Evolutionary conservation across 1,284 basidiomycete species (phyloP).

Genomic region (Ceratobasidium sp.): DNA sequence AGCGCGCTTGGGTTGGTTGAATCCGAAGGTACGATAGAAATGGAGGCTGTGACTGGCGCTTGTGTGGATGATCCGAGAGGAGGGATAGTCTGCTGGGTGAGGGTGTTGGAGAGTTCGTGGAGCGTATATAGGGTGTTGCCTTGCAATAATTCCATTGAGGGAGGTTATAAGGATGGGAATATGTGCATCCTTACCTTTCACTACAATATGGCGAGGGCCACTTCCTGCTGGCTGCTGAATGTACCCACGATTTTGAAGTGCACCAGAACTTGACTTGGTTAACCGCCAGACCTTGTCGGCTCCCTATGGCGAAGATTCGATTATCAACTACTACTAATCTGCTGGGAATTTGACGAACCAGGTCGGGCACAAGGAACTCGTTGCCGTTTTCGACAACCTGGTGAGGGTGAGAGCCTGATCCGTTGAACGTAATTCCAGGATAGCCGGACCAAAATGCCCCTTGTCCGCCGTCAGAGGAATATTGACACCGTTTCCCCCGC

Average conservation of each 20-base stretch:
- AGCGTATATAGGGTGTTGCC: constrained; percentile 34
- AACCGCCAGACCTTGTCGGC: constrained; percentile 42
- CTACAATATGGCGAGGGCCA: constrained; percentile 69
- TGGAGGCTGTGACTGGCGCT: constrained; percentile 6
- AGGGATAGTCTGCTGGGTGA: constrained; percentile 39
- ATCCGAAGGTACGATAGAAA: constrained; percentile 35
- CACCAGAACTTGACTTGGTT: constrained; percentile 43
- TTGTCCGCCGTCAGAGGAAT: constrained; percentile 29
- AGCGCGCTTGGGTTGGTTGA: constrained; percentile 24
- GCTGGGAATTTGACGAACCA: constrained; percentile 13
- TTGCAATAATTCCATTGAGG: not conserved
- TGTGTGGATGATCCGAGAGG: constrained; percentile 15
- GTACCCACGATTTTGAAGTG: constrained; percentile 62
- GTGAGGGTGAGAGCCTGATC: constrained; percentile 39
- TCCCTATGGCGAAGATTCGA: constrained; percentile 30
- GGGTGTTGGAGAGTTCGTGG: constrained; percentile 40
- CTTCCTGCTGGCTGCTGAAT: constrained; percentile 68
- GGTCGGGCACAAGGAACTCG: constrained; percentile 40
- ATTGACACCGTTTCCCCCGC: constrained; percentile 21
- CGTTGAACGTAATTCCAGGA: constrained; percentile 27
- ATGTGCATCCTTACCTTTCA: constrained; percentile 53
- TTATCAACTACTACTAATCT: not conserved
- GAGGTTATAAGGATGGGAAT: not conserved
- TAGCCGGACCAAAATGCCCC: constrained; percentile 20
- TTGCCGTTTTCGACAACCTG: constrained; percentile 38